phyloP scores from a whole-genome alignment of 306 rosid species.

The Inga leiocalycina region DNA sequence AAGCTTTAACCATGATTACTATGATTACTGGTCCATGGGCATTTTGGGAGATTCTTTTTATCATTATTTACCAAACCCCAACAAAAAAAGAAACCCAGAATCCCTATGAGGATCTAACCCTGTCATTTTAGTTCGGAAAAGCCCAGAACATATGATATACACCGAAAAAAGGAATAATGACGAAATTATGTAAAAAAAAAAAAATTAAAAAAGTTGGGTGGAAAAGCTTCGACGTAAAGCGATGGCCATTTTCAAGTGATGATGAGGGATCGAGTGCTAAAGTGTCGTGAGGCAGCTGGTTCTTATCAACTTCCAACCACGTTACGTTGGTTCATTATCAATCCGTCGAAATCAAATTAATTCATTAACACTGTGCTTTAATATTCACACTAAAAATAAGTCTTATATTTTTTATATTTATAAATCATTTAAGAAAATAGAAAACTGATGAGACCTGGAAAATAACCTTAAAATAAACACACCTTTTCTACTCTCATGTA shows the following conservation, averaged over 20 bases:
- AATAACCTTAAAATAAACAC: background rate
- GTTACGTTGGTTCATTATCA: background rate
- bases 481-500: background rate
- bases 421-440: too few species aligned
- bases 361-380: background rate
- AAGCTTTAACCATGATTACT: background rate
- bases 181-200: background rate
- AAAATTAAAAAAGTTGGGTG: too few species aligned
- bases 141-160: background rate
- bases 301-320: constrained; percentile 14
- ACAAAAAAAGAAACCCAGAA: constrained; percentile 32
- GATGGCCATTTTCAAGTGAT: constrained; percentile 11
- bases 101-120: constrained; percentile 27
- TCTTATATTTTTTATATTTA: too few species aligned
- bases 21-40: constrained; percentile 41
- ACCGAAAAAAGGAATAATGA: constrained; percentile 19
- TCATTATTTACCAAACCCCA: constrained; percentile 37
- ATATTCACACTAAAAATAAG: background rate
- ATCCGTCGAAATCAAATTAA: background rate
- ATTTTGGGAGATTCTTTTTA: constrained; percentile 39
- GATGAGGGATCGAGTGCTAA: background rate
- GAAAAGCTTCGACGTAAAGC: constrained; percentile 17
- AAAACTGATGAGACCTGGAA: background rate
- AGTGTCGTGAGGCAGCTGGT: background rate
- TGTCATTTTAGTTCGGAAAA: constrained; percentile 3